Conservation (phyloP, 306 rosid genomes). For the Dalbergia oliveri region DNA sequence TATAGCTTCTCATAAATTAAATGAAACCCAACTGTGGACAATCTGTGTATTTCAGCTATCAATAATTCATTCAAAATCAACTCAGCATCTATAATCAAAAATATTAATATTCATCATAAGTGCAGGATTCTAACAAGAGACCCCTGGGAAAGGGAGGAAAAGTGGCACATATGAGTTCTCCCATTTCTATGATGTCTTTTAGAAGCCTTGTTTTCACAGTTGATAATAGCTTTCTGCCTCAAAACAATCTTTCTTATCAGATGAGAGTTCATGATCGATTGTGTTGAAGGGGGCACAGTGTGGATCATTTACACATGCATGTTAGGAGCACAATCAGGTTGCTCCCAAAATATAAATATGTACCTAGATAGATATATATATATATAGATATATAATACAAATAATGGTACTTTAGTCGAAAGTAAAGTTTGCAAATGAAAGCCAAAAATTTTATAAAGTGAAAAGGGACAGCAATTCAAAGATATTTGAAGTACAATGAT, state of each 20-base stretch:
- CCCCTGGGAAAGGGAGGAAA: neutral
- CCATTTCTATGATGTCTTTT: slow-evolving; percentile 3
- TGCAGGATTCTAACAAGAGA: neutral
- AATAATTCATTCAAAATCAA: slow-evolving; percentile 32
- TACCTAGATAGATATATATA: too few species aligned
- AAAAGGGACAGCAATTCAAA: neutral
- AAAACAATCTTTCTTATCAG: slow-evolving; percentile 8
- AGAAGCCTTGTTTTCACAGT: neutral
- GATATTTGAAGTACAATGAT: slow-evolving; percentile 15
- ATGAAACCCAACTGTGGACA: slow-evolving; percentile 9
- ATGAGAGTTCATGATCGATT: slow-evolving; percentile 8
- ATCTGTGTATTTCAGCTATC: neutral
- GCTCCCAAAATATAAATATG: slow-evolving; percentile 12
- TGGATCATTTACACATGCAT: slow-evolving; percentile 8
- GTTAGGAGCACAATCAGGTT: slow-evolving; percentile 35
- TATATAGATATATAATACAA: neutral
- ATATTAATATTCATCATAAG: neutral
- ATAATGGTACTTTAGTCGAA: slow-evolving; percentile 1
- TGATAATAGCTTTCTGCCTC: slow-evolving; percentile 13
- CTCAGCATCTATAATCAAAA: slow-evolving; percentile 6
- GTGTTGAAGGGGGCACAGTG: neutral
- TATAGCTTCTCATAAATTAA: neutral
- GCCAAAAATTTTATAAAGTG: neutral
- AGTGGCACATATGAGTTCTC: slow-evolving; percentile 4
- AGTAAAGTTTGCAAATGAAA: slow-evolving; percentile 13